Evolutionary conservation across 2,329 filamentous ascomycete genomes (phyloP).

Genomic region (Alternaria atra): DNA sequence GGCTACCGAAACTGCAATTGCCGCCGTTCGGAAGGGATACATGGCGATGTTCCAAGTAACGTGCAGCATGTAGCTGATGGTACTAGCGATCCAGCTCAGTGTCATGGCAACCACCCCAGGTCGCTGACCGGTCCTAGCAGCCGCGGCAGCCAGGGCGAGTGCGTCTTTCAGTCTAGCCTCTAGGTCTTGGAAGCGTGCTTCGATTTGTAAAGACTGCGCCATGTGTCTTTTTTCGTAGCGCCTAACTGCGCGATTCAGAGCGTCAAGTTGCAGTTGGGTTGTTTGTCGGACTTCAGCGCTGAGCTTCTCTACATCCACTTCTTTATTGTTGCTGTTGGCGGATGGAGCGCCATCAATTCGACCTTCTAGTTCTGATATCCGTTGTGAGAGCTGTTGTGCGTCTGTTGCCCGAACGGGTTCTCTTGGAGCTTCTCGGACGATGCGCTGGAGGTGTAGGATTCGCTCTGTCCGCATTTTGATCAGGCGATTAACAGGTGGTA

Average conservation of each 20-base stretch:
- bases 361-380: constrained; percentile 75
- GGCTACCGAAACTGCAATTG: constrained; percentile 20
- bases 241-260: constrained; percentile 85
- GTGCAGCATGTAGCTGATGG: constrained; percentile 34
- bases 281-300: constrained; percentile 67
- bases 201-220: constrained; percentile 77
- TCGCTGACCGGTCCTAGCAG: constrained; percentile 52
- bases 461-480: constrained; percentile 81
- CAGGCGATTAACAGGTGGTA: constrained; percentile 82
- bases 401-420: constrained; percentile 27
- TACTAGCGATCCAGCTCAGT: constrained; percentile 39
- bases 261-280: constrained; percentile 84
- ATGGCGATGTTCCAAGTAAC: constrained; percentile 38
- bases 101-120: constrained; percentile 43
- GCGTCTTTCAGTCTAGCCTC: constrained; percentile 79
- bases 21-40: constrained; percentile 41
- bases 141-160: constrained; percentile 79
- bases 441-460: constrained; percentile 81
- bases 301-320: constrained; percentile 53
- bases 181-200: constrained; percentile 75
- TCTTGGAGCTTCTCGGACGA: constrained; percentile 60
- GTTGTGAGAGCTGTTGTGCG: constrained; percentile 60
- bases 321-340: constrained; percentile 26
- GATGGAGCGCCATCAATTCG: constrained; percentile 58
- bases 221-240: constrained; percentile 90